Base-by-base conservation (phyloP, 352 stramenopile species). In the Peronospora belbahrii region DNA sequence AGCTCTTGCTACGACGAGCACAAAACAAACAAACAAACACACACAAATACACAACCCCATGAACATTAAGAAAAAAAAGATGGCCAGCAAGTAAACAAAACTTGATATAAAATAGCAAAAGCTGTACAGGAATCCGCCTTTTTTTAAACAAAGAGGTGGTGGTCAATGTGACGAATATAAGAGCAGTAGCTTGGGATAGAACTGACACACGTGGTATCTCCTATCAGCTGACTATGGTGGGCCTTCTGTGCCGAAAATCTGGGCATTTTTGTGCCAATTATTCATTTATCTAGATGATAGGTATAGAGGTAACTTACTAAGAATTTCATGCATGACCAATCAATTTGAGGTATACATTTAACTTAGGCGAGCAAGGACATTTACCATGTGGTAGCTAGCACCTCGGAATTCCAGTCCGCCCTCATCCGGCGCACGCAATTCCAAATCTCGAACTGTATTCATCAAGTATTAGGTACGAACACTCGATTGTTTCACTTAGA, bases 361-460 rank as follows among this genome's bases (percentile, higher is more conserved):
- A 28, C 6, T 28, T 28, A 28, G 24, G 6, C 24, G 2, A 27
- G 23, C 30, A 18, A 27, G 10, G 17, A 13, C n/a, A n/a, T n/a
- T 24, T 6, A 40, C 34, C 34, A 40, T 40, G 18, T 40, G 34
- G 34, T 10, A 32, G 23, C 23, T n/a, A 27, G 14, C 11, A 19
- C 14, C 1, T 23, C 15, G 1, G 13, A 10, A 31, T 31, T n/a
- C 19, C 37, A 52, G 47, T 58, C 49, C 49, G 42, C 48, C 49
- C 41, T n/a, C 13, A 18, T n/a, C n/a, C n/a, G 32, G 37, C 41
- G 52, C 52, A 62, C 53, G 46, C 41, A 33, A 51, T 48, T 59
- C 51, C 55, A 64, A 59, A 64, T 64, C 55, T 32, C 14, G 43
- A 63, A 36, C 48, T 62, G 13, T 51, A 10, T 42, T 19, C 39